Conservation (phyloP, 2,329 filamentous ascomycete species). For the Colletotrichum theobromicola region DNA sequence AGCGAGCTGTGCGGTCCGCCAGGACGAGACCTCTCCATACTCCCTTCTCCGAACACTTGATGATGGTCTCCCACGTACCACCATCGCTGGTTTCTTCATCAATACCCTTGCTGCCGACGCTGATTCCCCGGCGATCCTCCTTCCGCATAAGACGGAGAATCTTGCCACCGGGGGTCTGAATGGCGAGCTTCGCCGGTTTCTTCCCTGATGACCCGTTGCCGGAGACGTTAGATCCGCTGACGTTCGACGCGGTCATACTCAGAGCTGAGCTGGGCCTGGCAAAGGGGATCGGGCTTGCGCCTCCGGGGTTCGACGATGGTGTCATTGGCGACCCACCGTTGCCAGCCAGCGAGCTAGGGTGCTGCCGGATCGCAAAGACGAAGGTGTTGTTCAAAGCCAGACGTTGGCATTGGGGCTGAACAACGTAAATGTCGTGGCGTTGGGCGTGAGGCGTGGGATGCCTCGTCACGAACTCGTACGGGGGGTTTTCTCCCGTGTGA, state of each 20-base stretch:
- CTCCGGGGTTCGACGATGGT: constrained; percentile 52
- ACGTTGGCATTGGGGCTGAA: constrained; percentile 89
- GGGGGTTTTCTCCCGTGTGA: constrained; percentile 90
- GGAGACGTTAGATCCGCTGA: constrained; percentile 60
- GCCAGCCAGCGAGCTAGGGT: constrained; percentile 66
- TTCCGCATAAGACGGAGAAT: constrained; percentile 88
- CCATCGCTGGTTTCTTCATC: constrained; percentile 70
- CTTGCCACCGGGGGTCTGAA: constrained; percentile 93
- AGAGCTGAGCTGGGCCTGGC: constrained; percentile 65
- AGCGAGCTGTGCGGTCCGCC: constrained; percentile 81
- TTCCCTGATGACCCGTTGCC: constrained; percentile 62
- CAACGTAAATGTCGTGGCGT: constrained; percentile 94
- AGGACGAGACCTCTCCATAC: constrained; percentile 83
- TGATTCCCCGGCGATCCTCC: constrained; percentile 67
- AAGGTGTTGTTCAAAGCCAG: constrained; percentile 96
- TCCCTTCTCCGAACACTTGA: constrained; percentile 85
- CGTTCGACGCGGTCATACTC: constrained; percentile 67
- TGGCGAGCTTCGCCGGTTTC: constrained; percentile 94
- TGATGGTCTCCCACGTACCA: constrained; percentile 86
- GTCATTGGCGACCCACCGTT: constrained; percentile 42
- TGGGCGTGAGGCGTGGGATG: constrained; percentile 98
- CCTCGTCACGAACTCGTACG: constrained; percentile 89
- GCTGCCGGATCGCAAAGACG: constrained; percentile 93
- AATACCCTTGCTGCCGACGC: constrained; percentile 47
- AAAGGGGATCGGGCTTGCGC: constrained; percentile 65